Base-by-base conservation (phyloP, 2,329 filamentous ascomycete species). In the Trichophyton mentagrophytes region DNA sequence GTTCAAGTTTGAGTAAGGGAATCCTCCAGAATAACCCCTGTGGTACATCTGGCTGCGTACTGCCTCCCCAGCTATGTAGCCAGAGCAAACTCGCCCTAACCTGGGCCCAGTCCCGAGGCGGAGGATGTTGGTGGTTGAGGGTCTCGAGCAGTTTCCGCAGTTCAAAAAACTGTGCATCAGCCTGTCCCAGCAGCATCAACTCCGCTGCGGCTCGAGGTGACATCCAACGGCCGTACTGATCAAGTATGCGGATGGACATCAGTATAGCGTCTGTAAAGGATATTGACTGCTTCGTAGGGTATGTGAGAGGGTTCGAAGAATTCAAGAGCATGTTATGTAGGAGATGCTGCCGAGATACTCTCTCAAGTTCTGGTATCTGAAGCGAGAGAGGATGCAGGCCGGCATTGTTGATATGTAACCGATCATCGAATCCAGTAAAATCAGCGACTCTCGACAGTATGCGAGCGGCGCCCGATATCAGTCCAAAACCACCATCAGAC, bases 41-140 rank as follows among this genome's bases (percentile, higher is more conserved):
- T 30, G 76, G 77, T 38, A 69, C 13, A 65, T 58, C 4, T 64
- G 59, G 17, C 62, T 61, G 15, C 60, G 64, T 53, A 73, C 69
- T 42, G 42, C 74, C 72, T 25, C 78, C 79, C 84, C 84, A 86
- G 64, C 79, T 77, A 72, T 80, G 82, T 5, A 86, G 74, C 83
- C 83, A 86, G 6, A 84, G 71, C 11, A 86, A 65, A 64, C 79
- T 78, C 6, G 73, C 69, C 57, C 82, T 75, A 20, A 78, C 74
- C 7, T 68, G 68, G 40, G 65, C 68, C 82, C 81, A 84, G 60
- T 77, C 71, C 33, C 77, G 72, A 11, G 76, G 75, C 60, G 78
- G 73, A 49, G 71, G 22, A 57, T 75, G 74, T 25, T 77, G 70
- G 8, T 72, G 73, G 11, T 72, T 65, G 25, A 81, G 71, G 1